Evolutionary conservation across 2,329 filamentous ascomycete genomes (phyloP), one percentile per base, ranked within the genome.

Genomic region (Pestalotiopsis sp.): DNA sequence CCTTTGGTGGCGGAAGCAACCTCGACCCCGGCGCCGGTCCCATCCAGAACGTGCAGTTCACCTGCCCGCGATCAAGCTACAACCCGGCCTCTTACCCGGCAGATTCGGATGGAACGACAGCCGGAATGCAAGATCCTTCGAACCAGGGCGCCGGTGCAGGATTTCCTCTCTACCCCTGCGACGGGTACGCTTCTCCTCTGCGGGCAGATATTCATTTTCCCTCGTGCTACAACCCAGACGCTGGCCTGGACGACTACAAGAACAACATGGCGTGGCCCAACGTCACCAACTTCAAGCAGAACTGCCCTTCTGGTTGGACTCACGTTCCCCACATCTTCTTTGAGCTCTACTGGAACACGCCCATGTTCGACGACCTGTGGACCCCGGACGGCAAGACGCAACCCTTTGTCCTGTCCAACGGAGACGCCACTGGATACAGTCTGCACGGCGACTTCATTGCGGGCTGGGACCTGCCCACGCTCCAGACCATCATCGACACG

Each of bases 371-470:
- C 69, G 80, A 82, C 73, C 83, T 85, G 75, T 90, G 87, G 87
- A 82, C 83, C n/a, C 80, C 83, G 60, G 82, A 85, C 72, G 82
- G 85, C 69, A 87, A 86, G 73, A 77, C 76, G 27, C 87, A 89
- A 80, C 90, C 90, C 12, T 93, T 93, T 74, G 89, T 93, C 67
- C 87, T 92, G 58, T 83, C 91, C 72, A 90, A 90, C 75, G 91
- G 91, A 59, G 91, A 94, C 68, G 82, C 85, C 23, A 92, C 92
- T 12, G 92, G 92, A 68, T 93, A 88, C 81, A 89, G 88, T 73
- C 86, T 86, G 70, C 92, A 94, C 79, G 91, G 85, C 62, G 92
- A 94, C 79, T 94, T 94, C 81, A 80, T 92, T 72, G 89, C 92
- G 71, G 92, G 88, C 17, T 94, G 92, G 92, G 89, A 94, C 72